Evolutionary conservation across 768 basidiomycete species (phyloP), one percentile per base, ranked within the genome.

Genomic region (Cyathus striatus): DNA sequence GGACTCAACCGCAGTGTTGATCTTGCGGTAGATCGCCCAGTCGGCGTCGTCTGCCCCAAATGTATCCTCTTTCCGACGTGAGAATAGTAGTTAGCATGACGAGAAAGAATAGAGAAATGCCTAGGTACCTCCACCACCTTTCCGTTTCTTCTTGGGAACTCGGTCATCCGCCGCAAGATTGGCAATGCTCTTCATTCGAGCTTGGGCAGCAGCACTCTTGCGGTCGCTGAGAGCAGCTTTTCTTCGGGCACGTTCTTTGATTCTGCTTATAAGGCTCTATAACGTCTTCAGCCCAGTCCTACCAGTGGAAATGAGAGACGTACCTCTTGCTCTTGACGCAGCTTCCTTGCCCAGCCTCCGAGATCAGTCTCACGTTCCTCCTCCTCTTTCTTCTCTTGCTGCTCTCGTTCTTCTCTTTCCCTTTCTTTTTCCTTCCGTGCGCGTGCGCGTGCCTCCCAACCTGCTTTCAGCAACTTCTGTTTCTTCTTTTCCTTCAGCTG

Each of bases 1-100:
- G 12, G 93, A 87, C 9, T 68, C 72, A 0, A 78, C 75, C 3
- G 81, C 73, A 3, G 74, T 79, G 56, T 89, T 89, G 46, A 99
- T 93, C 65, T 97, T 93, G 50, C 95, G 89, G 58, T 98, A 98
- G 45, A 98, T 92, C 0, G 86, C 85, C 94, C 95, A 98, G 57
- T 98, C 95, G 5, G 87, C 92, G 56, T 98, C 94, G 50, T 95
- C 85, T 14, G 83, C 84, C 3, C 95, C 93, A 56, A 98, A 99
- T 66, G 72, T 83, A 52, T 98, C 94, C 69, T 97, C 94, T 86
- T n/a, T n/a, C n/a, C n/a, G n/a, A n/a, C n/a, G n/a, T n/a, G n/a
- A 41, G 10, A 25, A 34, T 23, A n/a, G 27, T 42, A 10, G 49
- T 53, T 27, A 42, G 21, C 48, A 43, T 22, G 32, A 40, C 18